Percentiles rank a stretch among this genome's conserved stretches.
Conservation (phyloP, 164 flowering plant genomes). For the Piper betle region DNA sequence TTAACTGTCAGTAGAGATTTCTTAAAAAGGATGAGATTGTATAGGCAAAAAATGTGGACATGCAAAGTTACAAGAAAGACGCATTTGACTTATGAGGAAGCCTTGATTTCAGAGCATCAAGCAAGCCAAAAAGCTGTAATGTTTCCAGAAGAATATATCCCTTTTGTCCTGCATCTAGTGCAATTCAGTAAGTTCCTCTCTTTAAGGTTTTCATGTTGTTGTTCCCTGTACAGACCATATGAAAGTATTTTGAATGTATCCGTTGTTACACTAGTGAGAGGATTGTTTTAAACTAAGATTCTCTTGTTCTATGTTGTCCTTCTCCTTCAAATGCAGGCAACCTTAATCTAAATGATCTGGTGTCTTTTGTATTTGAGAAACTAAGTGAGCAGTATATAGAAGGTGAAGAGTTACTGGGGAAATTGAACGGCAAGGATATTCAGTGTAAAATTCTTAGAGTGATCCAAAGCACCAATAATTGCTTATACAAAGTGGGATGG, state of each 20-base stretch:
- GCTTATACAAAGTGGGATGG: slow-evolving; percentile 9
- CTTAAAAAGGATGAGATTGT: slow-evolving; percentile 8
- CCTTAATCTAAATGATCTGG: slow-evolving; percentile 7
- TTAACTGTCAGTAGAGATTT: slow-evolving; percentile 7
- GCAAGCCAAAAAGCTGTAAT: slow-evolving; percentile 4
- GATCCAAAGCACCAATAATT: background rate
- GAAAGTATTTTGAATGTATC: background rate
- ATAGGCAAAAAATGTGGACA: slow-evolving; percentile 10
- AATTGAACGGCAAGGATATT: background rate
- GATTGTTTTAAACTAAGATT: background rate
- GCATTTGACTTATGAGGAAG: slow-evolving; percentile 11
- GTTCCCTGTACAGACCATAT: background rate
- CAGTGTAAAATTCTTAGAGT: slow-evolving; percentile 9
- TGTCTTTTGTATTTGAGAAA: slow-evolving; percentile 4
- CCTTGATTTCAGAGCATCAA: slow-evolving; percentile 10
- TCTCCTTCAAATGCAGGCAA: slow-evolving; percentile 1
- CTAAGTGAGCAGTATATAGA: slow-evolving; percentile 5
- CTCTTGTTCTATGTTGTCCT: background rate
- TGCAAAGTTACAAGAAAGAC: slow-evolving; percentile 11
- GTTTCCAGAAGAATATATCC: slow-evolving; percentile 6
- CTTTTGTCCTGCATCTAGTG: slow-evolving; percentile 3
- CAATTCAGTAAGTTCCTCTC: slow-evolving; percentile 11
- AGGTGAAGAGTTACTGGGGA: slow-evolving; percentile 12
- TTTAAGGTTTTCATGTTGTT: background rate
- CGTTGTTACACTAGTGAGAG: background rate